A percentile compares a stretch with the other conserved stretches of the same genome.
phyloP scores from a whole-genome alignment of 2,329 filamentous ascomycete genomes.

The Apiospora saccharicola region DNA sequence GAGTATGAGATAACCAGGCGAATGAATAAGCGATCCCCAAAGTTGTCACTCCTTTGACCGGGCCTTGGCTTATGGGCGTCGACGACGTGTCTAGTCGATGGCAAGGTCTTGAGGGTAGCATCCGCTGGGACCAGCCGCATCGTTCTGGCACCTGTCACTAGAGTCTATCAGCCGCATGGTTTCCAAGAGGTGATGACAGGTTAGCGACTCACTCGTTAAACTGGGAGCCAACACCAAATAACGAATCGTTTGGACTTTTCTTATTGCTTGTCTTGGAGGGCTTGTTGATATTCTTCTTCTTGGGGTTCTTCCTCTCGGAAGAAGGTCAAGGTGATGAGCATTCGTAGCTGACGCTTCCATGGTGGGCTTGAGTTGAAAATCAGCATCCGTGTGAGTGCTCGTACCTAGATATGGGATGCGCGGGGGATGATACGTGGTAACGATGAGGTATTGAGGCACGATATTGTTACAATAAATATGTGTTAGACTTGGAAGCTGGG shows the following conservation, averaged over 20 bases:
- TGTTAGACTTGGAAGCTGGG: too few species aligned
- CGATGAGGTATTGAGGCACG: too few species aligned
- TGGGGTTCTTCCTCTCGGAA: background rate
- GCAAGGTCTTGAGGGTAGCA: background rate
- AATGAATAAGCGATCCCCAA: too few species aligned
- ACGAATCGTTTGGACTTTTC: background rate
- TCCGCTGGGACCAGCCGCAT: background rate
- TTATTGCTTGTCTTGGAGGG: background rate
- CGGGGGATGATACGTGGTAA: too few species aligned
- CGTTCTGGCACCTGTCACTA: background rate
- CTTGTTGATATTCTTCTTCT: background rate
- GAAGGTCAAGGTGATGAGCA: background rate
- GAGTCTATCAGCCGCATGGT: background rate
- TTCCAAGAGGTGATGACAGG: background rate
- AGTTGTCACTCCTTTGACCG: too few species aligned
- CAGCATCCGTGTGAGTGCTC: background rate
- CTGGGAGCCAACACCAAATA: background rate
- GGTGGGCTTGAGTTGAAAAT: conserved; percentile 1
- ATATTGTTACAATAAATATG: too few species aligned
- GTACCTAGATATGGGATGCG: too few species aligned
- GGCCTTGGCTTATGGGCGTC: too few species aligned
- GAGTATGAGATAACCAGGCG: too few species aligned
- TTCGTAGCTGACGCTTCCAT: background rate
- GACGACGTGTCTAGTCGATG: background rate
- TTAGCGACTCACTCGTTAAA: background rate